Conservation (phyloP, 352 stramenopile species). For the Globisporangium ultimum region DNA sequence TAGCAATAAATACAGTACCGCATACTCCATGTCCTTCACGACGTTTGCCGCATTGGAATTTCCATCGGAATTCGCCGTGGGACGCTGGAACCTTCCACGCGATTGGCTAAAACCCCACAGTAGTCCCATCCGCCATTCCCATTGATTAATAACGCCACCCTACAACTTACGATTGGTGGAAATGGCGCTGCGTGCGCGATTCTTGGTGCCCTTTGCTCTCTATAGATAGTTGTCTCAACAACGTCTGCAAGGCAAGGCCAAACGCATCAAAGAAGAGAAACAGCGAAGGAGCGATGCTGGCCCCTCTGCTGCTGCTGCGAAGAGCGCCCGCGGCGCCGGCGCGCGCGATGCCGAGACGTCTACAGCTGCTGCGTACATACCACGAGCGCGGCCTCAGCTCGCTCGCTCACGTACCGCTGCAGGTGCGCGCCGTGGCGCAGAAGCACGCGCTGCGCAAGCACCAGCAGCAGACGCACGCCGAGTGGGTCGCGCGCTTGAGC, state of each 20-base stretch:
- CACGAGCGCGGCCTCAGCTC: conserved; percentile 1
- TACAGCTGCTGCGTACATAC: conserved; percentile 6
- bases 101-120: background rate
- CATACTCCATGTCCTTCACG: background rate
- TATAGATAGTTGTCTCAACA: too few relatives aligned
- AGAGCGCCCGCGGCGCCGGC: background rate
- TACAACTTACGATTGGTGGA: background rate
- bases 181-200: background rate
- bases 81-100: background rate
- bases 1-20: background rate
- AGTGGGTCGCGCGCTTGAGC: conserved; percentile 3
- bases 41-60: background rate
- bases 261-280: too few relatives aligned
- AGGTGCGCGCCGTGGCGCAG: conserved; percentile 10
- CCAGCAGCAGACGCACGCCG: conserved; percentile 2
- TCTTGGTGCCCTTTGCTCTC: background rate
- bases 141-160: background rate
- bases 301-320: conserved; percentile 6
- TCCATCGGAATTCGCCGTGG: background rate
- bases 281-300: background rate
- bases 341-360: background rate
- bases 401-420: conserved; percentile 10
- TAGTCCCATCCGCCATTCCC: background rate
- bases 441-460: conserved; percentile 10
- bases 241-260: too few relatives aligned